Percentiles rank a stretch among this genome's conserved stretches.
phyloP scores from a whole-genome alignment of 169 alveolate genomes.

The Plasmodium fragile region DNA sequence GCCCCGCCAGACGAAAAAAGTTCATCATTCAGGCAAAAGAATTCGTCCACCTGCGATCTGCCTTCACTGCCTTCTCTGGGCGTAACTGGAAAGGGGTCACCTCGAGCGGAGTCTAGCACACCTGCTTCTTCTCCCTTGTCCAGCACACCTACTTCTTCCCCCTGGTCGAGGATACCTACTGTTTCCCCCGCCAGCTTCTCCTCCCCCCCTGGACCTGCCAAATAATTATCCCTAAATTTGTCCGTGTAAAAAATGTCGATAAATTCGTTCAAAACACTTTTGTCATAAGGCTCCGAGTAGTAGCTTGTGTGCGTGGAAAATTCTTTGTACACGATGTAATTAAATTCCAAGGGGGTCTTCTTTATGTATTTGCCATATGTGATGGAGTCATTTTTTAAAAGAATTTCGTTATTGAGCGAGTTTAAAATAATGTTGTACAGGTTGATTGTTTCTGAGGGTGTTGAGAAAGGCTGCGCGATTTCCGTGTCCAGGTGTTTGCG shows the following conservation, averaged over 20 bases:
- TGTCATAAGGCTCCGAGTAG: slow-evolving; percentile 24
- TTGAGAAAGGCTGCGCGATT: background rate
- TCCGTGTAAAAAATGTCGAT: slow-evolving; percentile 14
- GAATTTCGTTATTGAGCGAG: background rate
- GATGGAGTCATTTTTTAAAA: slow-evolving; percentile 40
- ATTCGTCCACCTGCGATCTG: slow-evolving; percentile 9
- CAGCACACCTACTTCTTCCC: background rate
- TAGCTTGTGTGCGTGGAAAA: slow-evolving; percentile 48
- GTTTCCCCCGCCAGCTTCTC: background rate
- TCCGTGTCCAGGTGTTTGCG: slow-evolving; percentile 4
- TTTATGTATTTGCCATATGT: slow-evolving; percentile 42
- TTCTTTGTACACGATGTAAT: slow-evolving; percentile 37
- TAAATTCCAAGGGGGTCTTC: slow-evolving; percentile 38
- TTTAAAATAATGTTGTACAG: slow-evolving; percentile 29
- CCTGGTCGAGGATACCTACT: background rate
- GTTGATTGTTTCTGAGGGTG: slow-evolving; percentile 60
- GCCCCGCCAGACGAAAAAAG: background rate
- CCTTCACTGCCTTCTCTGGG: background rate
- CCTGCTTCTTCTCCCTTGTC: background rate
- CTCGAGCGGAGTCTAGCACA: background rate
- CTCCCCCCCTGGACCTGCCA: background rate
- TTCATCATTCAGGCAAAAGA: background rate
- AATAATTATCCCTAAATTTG: slow-evolving; percentile 16
- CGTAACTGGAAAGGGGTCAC: background rate
- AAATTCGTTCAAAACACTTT: slow-evolving; percentile 21